These are phyloP conservation scores for Podospora pseudocomata DNA, from an alignment of 495 filamentous ascomycete genomes.

Conservation along the genomic window DNA sequence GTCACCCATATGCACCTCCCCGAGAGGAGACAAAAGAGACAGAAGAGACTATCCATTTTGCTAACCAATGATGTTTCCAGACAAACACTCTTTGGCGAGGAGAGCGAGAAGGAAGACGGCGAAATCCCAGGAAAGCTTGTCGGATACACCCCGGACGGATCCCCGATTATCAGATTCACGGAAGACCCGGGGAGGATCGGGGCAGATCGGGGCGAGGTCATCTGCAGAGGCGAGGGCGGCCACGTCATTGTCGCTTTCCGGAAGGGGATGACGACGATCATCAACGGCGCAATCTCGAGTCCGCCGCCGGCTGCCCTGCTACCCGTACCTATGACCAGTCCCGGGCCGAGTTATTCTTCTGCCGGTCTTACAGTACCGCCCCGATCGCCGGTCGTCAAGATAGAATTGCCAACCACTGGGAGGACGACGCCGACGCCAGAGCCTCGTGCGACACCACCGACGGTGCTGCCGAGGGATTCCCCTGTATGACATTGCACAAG, in stretches of 20 bases:
- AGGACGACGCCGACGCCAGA: neutral
- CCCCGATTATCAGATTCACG: conserved; percentile 27
- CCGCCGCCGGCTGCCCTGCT: neutral
- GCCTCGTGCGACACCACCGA: neutral
- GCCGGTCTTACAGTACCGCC: neutral
- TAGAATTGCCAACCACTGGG: neutral
- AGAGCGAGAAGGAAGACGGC: conserved; percentile 24
- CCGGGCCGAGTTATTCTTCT: neutral
- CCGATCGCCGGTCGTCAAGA: conserved; percentile 8
- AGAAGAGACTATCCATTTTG: neutral
- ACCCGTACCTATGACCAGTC: neutral
- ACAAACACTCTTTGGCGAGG: conserved; percentile 29
- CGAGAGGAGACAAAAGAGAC: neutral
- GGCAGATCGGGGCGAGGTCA: conserved; percentile 24
- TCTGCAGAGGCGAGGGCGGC: conserved; percentile 21
- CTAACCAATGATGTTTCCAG: conserved; percentile 15
- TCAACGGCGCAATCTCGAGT: conserved; percentile 5
- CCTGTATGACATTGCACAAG: neutral
- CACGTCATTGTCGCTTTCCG: conserved; percentile 30
- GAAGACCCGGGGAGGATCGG: conserved; percentile 25
- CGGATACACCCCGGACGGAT: conserved; percentile 36
- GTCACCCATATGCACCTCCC: conserved; percentile 3
- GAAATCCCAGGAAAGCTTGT: conserved; percentile 27
- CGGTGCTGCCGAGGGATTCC: neutral
- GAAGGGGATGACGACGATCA: conserved; percentile 23